A percentile compares a stretch with the other conserved stretches of the same genome.
These are phyloP conservation scores for Fusarium sp. DNA, from an alignment of 2,329 filamentous ascomycete genomes.

Conservation along the genomic window DNA sequence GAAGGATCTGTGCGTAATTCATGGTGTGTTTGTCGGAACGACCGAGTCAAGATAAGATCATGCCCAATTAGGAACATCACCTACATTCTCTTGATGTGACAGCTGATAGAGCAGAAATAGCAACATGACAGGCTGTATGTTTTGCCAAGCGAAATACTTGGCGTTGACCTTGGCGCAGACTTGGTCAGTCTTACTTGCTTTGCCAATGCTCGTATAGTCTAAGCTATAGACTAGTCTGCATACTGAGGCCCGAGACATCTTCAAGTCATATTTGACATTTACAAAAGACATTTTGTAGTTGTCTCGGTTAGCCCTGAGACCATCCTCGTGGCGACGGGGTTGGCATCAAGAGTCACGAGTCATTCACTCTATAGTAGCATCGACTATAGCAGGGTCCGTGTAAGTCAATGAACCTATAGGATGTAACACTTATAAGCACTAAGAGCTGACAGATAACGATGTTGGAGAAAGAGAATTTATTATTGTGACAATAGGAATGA, in stretches of 20 bases:
- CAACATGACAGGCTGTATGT: not conserved
- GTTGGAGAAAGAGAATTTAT: not conserved
- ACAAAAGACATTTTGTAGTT: too few relatives aligned
- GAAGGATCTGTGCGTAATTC: not conserved
- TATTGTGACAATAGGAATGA: not conserved
- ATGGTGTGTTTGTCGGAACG: not conserved
- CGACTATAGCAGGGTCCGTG: not conserved
- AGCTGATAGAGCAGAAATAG: not conserved
- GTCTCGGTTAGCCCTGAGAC: not conserved
- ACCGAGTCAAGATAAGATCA: not conserved
- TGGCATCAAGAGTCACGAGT: not conserved
- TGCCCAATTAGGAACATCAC: not conserved
- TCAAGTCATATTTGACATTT: not conserved
- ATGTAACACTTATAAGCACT: slow-evolving; percentile 8
- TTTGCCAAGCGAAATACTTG: not conserved
- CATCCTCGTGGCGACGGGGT: not conserved
- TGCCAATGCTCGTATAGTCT: not conserved
- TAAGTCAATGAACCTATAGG: slow-evolving; percentile 4
- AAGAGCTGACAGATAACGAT: not conserved
- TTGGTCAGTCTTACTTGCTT: not conserved
- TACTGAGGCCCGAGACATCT: not conserved
- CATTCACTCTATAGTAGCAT: not conserved
- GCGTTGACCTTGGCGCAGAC: not conserved
- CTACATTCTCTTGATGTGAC: not conserved
- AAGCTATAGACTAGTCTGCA: not conserved